A percentile compares a stretch with the other conserved stretches of the same genome.
Conservation (phyloP, 345 rosid species). For the Linum lewisii region DNA sequence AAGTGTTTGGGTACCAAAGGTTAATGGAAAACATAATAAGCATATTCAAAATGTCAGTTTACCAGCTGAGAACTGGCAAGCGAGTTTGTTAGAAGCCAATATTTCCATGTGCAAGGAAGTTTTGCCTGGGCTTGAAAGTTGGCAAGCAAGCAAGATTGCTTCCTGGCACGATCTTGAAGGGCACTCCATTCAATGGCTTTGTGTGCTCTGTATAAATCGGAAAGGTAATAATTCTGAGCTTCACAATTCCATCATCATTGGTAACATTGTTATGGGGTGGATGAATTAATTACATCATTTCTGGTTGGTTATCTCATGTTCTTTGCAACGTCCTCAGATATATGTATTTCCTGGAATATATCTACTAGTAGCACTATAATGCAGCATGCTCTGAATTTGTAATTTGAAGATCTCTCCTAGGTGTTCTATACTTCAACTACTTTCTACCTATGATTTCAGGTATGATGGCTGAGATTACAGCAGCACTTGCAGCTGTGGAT, state of each 20-base stretch:
- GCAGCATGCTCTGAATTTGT: no score
- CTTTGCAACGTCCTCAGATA: no score
- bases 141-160: conserved; percentile 83
- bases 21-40: conserved; percentile 85
- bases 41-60: conserved; percentile 35
- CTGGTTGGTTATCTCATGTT: not conserved
- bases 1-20: conserved; percentile 47
- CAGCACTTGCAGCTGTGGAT: conserved; percentile 60
- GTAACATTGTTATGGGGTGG: no score
- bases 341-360: no score
- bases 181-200: conserved; percentile 83
- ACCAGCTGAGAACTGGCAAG: conserved; percentile 46
- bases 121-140: conserved; percentile 71
- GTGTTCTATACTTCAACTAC: not conserved
- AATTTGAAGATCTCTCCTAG: not conserved
- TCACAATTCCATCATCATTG: not conserved
- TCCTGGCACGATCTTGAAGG: conserved; percentile 91
- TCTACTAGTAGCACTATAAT: no score
- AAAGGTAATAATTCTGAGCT: conserved; percentile 39
- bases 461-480: conserved; percentile 80
- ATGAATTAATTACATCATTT: conserved; percentile 5
- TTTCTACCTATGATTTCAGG: conserved; percentile 33
- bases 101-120: conserved; percentile 65
- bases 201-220: conserved; percentile 76
- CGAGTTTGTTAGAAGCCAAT: conserved; percentile 53